Conservation (phyloP, 306 rosid genomes). For the Corylus avellana region DNA sequence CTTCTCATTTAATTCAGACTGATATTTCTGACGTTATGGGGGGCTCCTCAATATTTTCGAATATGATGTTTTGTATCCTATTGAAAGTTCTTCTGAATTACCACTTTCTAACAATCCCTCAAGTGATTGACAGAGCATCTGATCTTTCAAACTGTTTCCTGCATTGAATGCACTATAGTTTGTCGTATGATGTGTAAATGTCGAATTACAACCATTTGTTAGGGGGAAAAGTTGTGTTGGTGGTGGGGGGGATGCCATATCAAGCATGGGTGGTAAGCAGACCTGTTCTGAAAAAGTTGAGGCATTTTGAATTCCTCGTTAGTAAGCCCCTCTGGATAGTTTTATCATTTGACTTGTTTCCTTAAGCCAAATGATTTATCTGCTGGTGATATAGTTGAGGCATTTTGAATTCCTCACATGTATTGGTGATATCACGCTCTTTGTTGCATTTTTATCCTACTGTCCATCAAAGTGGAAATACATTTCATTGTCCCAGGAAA, state of each 20-base stretch:
- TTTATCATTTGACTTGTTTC: slow-evolving; percentile 1
- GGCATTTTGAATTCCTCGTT: neutral
- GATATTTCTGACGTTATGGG: slow-evolving; percentile 82
- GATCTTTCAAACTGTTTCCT: slow-evolving; percentile 1
- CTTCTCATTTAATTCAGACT: slow-evolving; percentile 86
- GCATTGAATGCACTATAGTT: neutral
- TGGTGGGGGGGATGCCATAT: no score
- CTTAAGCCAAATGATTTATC: neutral
- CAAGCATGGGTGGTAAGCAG: neutral
- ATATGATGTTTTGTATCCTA: slow-evolving; percentile 96
- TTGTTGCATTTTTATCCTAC: neutral
- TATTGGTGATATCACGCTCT: neutral
- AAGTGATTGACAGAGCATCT: slow-evolving; percentile 4
- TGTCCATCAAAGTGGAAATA: neutral
- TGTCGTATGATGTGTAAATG: neutral
- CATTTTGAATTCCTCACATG: no score
- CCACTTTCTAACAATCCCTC: slow-evolving; percentile 19
- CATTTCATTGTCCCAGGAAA: neutral
- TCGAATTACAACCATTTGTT: neutral
- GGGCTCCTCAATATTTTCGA: slow-evolving; percentile 67
- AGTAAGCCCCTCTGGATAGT: neutral
- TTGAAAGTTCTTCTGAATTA: slow-evolving; percentile 21
- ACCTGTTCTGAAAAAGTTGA: neutral
- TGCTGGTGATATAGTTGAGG: neutral
- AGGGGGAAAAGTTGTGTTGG: no score